Percentiles rank a stretch among this genome's conserved stretches.
Evolutionary conservation across 495 filamentous ascomycete species (phyloP).

Genomic region (Hypoxylon cercidicola): DNA sequence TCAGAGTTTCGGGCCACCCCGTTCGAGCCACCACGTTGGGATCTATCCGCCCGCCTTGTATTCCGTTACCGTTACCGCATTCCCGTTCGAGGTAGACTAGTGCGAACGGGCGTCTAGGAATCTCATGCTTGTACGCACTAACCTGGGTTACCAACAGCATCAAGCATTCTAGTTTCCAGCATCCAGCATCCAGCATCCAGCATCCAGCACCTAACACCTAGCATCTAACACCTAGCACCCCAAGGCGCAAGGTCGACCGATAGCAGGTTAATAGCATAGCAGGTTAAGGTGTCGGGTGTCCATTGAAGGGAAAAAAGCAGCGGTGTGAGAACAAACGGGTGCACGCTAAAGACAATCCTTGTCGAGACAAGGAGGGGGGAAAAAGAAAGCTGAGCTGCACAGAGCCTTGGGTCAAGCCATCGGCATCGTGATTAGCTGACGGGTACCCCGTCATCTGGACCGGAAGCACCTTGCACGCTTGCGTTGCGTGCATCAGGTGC

Average conservation of each 20-base stretch:
- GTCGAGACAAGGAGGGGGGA: constrained; percentile 40
- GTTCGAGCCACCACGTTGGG: constrained; percentile 48
- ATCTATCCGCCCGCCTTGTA: constrained; percentile 51
- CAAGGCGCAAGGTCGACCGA: constrained; percentile 1
- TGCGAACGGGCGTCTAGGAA: constrained; percentile 40
- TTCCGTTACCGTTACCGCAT: constrained; percentile 44
- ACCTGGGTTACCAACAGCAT: constrained; percentile 29
- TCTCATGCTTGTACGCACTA: constrained; percentile 38
- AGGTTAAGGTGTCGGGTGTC: constrained; percentile 29
- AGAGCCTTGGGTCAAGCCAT: constrained; percentile 46
- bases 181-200: too few relatives aligned
- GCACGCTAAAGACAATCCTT: constrained; percentile 38
- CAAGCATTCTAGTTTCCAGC: not conserved
- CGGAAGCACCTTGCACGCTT: constrained; percentile 45
- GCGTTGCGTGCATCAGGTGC: constrained; percentile 49
- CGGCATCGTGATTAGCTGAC: constrained; percentile 46
- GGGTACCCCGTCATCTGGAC: constrained; percentile 46
- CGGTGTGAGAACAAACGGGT: constrained; percentile 49
- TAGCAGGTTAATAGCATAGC: constrained; percentile 41
- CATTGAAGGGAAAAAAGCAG: constrained; percentile 41
- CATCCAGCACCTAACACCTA: too few relatives aligned
- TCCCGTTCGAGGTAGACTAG: constrained; percentile 42
- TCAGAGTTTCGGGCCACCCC: constrained; percentile 51
- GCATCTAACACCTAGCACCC: not conserved
- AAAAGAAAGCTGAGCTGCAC: constrained; percentile 44